Evolutionary conservation across 805 yeast species (phyloP).

Genomic region (Yarrowia bubula): DNA sequence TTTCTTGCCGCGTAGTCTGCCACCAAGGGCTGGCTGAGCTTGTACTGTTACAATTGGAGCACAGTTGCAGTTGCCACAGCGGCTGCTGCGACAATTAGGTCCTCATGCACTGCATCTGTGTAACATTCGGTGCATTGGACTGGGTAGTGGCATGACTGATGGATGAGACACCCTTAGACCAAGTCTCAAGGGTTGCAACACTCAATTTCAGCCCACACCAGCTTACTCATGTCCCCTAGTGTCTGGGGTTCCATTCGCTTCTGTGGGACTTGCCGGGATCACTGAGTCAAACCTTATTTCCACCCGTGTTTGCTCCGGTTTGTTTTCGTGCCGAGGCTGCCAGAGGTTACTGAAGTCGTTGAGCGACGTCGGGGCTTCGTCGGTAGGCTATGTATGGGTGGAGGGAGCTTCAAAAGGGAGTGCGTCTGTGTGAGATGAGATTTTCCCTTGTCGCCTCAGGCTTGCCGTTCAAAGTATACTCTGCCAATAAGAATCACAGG

Average conservation of each 20-base stretch:
- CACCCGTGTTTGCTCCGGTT: slow-evolving; percentile 24
- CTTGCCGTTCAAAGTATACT: not conserved
- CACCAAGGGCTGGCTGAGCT: not conserved
- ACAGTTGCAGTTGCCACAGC: no score
- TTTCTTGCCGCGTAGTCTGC: no score
- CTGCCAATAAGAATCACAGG: not conserved
- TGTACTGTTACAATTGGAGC: no score
- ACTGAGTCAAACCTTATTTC: slow-evolving; percentile 16
- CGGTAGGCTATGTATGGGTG: not conserved
- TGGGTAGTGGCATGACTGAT: not conserved
- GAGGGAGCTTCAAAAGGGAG: no score
- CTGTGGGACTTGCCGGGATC: slow-evolving; percentile 9
- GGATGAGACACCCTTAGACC: not conserved
- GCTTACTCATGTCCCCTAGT: not conserved
- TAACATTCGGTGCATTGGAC: not conserved
- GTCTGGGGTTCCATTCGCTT: not conserved
- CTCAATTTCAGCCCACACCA: not conserved
- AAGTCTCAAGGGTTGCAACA: not conserved
- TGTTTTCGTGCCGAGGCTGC: slow-evolving; percentile 24
- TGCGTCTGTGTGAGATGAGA: no score
- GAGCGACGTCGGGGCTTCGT: not conserved
- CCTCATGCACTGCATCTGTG: no score
- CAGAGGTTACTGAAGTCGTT: not conserved
- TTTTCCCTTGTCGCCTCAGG: no score
- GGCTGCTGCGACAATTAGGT: no score